Evolutionary conservation across 805 yeast species (phyloP).

Genomic region (Ogataea nonfermentans): DNA sequence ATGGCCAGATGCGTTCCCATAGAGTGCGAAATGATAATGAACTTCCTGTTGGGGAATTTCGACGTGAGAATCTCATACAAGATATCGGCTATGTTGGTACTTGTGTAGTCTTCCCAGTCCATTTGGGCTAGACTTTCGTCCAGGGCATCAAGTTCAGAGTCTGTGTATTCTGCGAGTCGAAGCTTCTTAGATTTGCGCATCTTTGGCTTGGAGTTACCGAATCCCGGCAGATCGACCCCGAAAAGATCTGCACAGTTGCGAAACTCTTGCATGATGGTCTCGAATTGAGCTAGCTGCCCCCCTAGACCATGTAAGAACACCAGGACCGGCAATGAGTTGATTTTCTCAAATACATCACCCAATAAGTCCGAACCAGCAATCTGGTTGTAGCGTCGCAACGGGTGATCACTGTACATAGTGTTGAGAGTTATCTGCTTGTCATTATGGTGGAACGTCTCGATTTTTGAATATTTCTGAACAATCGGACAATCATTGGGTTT

Average conservation of each 20-base stretch:
- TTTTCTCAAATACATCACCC: constrained; percentile 31
- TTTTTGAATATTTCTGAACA: constrained; percentile 45
- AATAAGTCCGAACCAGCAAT: constrained; percentile 21
- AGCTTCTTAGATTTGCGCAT: constrained; percentile 11
- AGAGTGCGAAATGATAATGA: constrained; percentile 51
- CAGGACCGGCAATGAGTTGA: constrained; percentile 54
- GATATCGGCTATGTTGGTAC: constrained; percentile 42
- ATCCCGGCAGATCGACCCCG: constrained; percentile 84
- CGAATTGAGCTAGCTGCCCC: constrained; percentile 85
- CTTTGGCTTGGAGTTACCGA: constrained; percentile 54
- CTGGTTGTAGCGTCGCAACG: constrained; percentile 39
- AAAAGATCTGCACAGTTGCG: constrained; percentile 61
- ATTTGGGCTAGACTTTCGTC: constrained; percentile 33
- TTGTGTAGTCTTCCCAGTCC: constrained; percentile 41
- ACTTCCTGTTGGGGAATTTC: constrained; percentile 41
- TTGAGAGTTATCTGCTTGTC: constrained; percentile 38
- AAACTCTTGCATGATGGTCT: constrained; percentile 62
- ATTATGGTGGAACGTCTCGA: constrained; percentile 39
- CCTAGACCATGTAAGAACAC: constrained; percentile 86
- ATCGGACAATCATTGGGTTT: constrained; percentile 59
- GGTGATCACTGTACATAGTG: constrained; percentile 50
- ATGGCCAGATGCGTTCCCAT: constrained; percentile 54
- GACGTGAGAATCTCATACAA: constrained; percentile 38
- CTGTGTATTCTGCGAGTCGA: constrained; percentile 25
- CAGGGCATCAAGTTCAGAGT: constrained; percentile 19